Evolutionary conservation across 176 grass and related monocot genomes (phyloP).

Genomic region (Oropetium thomaeum): DNA sequence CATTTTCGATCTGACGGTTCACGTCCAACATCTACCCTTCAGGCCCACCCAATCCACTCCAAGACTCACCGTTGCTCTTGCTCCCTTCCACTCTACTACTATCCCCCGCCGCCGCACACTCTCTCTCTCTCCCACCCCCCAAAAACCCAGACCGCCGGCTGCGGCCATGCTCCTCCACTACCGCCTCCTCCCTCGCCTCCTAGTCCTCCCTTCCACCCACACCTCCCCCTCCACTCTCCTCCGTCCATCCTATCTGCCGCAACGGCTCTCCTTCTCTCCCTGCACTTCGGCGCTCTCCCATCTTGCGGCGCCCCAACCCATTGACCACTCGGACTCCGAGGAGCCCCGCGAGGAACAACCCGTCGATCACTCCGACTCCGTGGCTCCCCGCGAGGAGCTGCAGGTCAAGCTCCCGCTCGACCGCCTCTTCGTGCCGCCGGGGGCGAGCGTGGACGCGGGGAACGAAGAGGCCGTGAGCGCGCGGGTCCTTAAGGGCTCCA

Average conservation of each 20-base stretch:
- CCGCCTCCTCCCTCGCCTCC: slow-evolving; percentile 55
- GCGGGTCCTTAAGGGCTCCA: slow-evolving; percentile 83
- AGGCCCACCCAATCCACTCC: slow-evolving; percentile 40
- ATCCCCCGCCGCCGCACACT: background rate
- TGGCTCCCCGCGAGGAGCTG: slow-evolving; percentile 6
- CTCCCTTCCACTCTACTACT: slow-evolving; percentile 4
- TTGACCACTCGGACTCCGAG: slow-evolving; percentile 32
- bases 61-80: slow-evolving; percentile 3
- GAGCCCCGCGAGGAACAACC: slow-evolving; percentile 33
- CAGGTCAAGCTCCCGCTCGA: slow-evolving; percentile 59
- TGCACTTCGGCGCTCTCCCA: slow-evolving; percentile 35
- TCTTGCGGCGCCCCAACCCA: slow-evolving; percentile 32
- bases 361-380: slow-evolving; percentile 29
- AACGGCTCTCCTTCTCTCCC: slow-evolving; percentile 6
- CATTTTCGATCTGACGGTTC: slow-evolving; percentile 17
- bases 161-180: slow-evolving; percentile 67
- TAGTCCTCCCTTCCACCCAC: slow-evolving; percentile 18
- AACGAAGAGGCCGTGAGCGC: slow-evolving; percentile 33
- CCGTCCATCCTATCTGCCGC: slow-evolving; percentile 5
- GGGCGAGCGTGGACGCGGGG: slow-evolving; percentile 37
- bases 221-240: background rate
- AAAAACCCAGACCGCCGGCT: slow-evolving; percentile 5
- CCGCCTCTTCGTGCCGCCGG: slow-evolving; percentile 82
- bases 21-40: background rate
- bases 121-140: slow-evolving; percentile 15